A percentile compares a stretch with the other conserved stretches of the same genome.
Evolutionary conservation across 2,329 filamentous ascomycete genomes (phyloP).

Genomic region (Atkinsonella hypoxylon): DNA sequence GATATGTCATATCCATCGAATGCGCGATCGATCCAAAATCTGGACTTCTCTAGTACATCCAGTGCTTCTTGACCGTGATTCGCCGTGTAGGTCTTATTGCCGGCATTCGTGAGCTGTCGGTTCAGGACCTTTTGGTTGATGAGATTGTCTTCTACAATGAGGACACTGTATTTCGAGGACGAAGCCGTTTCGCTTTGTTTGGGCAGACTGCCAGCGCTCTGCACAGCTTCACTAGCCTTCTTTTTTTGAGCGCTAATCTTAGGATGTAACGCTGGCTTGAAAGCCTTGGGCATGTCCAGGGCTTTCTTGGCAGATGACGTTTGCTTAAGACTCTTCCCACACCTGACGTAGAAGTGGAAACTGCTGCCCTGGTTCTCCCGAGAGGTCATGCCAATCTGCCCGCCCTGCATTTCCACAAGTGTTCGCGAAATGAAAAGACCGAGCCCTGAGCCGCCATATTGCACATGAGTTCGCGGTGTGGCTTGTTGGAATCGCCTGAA

Average conservation of each 20-base stretch:
- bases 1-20: slow-evolving; percentile 38
- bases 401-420: slow-evolving; percentile 63
- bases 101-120: slow-evolving; percentile 46
- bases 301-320: not conserved
- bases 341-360: slow-evolving; percentile 5
- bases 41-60: slow-evolving; percentile 40
- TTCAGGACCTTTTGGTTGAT: slow-evolving; percentile 54
- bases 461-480: slow-evolving; percentile 54
- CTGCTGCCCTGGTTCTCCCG: slow-evolving; percentile 5
- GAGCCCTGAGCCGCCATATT: slow-evolving; percentile 58
- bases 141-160: slow-evolving; percentile 56
- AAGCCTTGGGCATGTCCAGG: not conserved
- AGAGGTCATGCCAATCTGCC: slow-evolving; percentile 56
- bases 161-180: slow-evolving; percentile 34
- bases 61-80: slow-evolving; percentile 53
- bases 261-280: not conserved
- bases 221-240: not conserved
- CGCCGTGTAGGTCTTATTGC: slow-evolving; percentile 48
- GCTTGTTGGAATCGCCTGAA: slow-evolving; percentile 60
- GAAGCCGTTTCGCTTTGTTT: not conserved
- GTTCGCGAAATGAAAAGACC: slow-evolving; percentile 67
- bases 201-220: not conserved
- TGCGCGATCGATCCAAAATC: slow-evolving; percentile 41
- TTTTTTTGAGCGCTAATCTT: not conserved
- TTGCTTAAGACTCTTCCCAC: not conserved